Evolutionary conservation across 805 yeast species (phyloP).

Genomic region (Kregervanrija pseudodelftensis): DNA sequence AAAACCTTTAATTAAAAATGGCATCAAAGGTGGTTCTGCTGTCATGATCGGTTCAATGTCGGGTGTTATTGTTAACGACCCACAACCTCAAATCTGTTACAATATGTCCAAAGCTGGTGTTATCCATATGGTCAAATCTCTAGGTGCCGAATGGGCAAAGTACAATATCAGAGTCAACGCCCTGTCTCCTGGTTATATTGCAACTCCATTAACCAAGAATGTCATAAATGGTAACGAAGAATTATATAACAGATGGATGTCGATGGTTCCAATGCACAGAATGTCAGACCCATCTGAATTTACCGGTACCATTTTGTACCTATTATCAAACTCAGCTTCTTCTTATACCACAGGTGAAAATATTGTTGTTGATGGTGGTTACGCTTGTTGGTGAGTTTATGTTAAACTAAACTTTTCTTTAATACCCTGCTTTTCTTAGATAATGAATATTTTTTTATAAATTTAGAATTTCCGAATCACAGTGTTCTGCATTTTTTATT

Average conservation of each 20-base stretch:
- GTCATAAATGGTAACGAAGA: slow-evolving; percentile 52
- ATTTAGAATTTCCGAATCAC: too few relatives aligned
- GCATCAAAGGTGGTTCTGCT: slow-evolving; percentile 49
- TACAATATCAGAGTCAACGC: slow-evolving; percentile 72
- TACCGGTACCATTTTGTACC: slow-evolving; percentile 67
- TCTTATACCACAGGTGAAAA: slow-evolving; percentile 82
- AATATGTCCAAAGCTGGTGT: slow-evolving; percentile 86
- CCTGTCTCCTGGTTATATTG: slow-evolving; percentile 73
- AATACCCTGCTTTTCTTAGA: too few relatives aligned
- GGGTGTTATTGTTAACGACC: slow-evolving; percentile 69
- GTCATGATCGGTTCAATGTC: slow-evolving; percentile 76
- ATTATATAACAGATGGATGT: slow-evolving; percentile 66
- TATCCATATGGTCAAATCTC: slow-evolving; percentile 66
- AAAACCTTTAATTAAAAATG: slow-evolving; percentile 51
- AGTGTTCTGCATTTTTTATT: too few relatives aligned
- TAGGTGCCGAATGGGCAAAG: slow-evolving; percentile 80
- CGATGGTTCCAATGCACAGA: slow-evolving; percentile 67
- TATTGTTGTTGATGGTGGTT: slow-evolving; percentile 81
- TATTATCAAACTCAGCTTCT: slow-evolving; percentile 64
- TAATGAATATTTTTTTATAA: too few relatives aligned
- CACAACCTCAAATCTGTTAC: slow-evolving; percentile 75
- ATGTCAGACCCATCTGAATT: slow-evolving; percentile 84
- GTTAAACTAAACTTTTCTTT: background rate
- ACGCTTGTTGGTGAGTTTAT: slow-evolving; percentile 61
- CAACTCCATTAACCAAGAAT: slow-evolving; percentile 70